Conservation (phyloP, 805 yeast species). For the Lipomyces yamadae region DNA sequence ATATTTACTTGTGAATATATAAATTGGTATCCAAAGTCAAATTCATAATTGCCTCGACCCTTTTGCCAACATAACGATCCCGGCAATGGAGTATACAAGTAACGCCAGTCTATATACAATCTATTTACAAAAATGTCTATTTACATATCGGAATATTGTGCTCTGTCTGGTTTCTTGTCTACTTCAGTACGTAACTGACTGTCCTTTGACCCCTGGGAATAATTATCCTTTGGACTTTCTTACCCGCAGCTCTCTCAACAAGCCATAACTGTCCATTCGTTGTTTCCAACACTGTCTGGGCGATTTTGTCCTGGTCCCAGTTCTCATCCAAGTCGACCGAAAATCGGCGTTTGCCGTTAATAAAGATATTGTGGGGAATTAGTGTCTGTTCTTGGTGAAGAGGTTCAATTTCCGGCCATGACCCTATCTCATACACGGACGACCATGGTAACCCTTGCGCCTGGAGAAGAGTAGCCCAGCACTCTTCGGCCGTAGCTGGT, state of each 20-base stretch:
- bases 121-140: neutral
- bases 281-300: constrained; percentile 47
- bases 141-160: neutral
- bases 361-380: constrained; percentile 55
- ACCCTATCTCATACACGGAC: constrained; percentile 56
- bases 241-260: constrained; percentile 40
- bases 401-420: constrained; percentile 66
- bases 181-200: constrained; percentile 36
- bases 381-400: constrained; percentile 5
- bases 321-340: constrained; percentile 28
- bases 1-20: constrained; percentile 34
- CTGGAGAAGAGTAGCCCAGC: constrained; percentile 59
- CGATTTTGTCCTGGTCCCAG: constrained; percentile 46
- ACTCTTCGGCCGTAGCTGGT: constrained; percentile 83
- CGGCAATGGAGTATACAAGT: neutral
- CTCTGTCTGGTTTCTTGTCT: neutral
- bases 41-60: neutral
- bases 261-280: constrained; percentile 53
- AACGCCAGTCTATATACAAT: neutral
- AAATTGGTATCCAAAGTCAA: constrained; percentile 1
- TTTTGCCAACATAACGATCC: no score
- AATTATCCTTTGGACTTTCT: constrained; percentile 58
- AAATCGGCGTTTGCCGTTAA: constrained; percentile 73
- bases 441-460: constrained; percentile 46
- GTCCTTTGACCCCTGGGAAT: constrained; percentile 41